Evolutionary conservation across 768 basidiomycete species (phyloP), one percentile per base, ranked within the genome.

Genomic region (Mycena rosella): DNA sequence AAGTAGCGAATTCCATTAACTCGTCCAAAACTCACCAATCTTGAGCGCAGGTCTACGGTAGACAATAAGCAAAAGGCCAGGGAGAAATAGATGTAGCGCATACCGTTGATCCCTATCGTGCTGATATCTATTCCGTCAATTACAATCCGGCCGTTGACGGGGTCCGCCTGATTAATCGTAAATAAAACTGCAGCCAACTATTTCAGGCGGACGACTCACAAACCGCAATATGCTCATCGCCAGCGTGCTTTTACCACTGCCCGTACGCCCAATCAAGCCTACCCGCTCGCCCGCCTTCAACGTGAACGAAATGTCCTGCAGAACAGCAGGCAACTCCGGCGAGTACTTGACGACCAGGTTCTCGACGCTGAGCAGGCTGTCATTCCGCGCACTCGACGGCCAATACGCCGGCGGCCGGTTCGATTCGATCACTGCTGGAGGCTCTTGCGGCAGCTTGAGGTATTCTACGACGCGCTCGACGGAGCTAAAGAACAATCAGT

Each of bases 381-480:
- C 82, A 10, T 86, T 81, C 54, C 84, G 86, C 20, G 89, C 83
- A 64, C 85, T 89, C 0, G 95, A 95, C 0, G 96, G 96, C 96
- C 96, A 98, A 74, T 96, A 96, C 0, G 96, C 96, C 0, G 96
- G 96, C 1, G 90, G 91, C 9, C 93, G 87, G 62, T 86, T 87
- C 0, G 86, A 85, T 70, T 95, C 91, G 54, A 96, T 91, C 64
- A 91, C 74, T 0, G 90, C 84, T 3, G 94, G 89, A 0, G 96
- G 92, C 75, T 97, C 95, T 76, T 95, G 94, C 0, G 95, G 95
- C 7, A 98, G 84, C 57, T 94, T 88, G 27, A 97, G 88, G 81
- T 96, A 97, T 82, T 97, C 96, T 9, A 95, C 89, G 17, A 96
- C 86, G 65, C 96, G 92, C 77, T 98, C 96, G 6, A 97, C 94